Conservation (phyloP, 2,329 filamentous ascomycete species). For the Beauveria sp. region DNA sequence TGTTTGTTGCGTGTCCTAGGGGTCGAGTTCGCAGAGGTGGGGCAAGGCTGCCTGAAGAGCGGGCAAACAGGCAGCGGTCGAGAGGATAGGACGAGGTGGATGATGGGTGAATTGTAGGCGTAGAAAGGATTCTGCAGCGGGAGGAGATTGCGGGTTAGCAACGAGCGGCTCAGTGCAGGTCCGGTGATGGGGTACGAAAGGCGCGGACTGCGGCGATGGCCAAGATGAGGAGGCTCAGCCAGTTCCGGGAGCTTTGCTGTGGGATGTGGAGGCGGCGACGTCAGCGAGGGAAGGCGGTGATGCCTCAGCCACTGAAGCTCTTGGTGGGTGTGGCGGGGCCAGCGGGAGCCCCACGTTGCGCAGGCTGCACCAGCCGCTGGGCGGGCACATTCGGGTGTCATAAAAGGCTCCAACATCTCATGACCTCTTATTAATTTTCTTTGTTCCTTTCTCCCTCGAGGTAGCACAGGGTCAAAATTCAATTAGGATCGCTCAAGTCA, state of each 20-base stretch:
- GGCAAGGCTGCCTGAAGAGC: conserved; percentile 4
- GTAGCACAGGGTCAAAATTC: neutral
- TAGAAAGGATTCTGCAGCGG: neutral
- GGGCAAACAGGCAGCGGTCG: neutral
- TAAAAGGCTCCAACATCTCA: neutral
- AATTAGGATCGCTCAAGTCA: neutral
- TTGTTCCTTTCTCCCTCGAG: neutral
- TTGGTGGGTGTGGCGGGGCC: neutral
- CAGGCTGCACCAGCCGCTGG: neutral
- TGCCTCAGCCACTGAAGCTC: conserved; percentile 12
- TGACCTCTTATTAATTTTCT: neutral
- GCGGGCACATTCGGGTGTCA: neutral
- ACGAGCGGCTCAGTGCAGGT: neutral
- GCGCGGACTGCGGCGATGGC: neutral
- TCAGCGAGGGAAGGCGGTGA: conserved; percentile 13
- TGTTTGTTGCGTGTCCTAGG: conserved; percentile 11
- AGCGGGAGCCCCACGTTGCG: neutral
- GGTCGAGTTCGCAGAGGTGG: conserved; percentile 6
- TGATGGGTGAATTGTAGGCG: neutral
- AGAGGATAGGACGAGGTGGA: neutral
- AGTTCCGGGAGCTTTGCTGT: conserved; percentile 7
- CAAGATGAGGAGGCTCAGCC: conserved; percentile 11
- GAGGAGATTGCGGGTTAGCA: neutral
- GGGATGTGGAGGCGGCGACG: conserved; percentile 12
- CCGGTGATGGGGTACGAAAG: neutral